Evolutionary conservation across 305 asterid genomes (phyloP), one percentile per base, ranked within the genome.

Genomic region (Petunia hybrid): DNA sequence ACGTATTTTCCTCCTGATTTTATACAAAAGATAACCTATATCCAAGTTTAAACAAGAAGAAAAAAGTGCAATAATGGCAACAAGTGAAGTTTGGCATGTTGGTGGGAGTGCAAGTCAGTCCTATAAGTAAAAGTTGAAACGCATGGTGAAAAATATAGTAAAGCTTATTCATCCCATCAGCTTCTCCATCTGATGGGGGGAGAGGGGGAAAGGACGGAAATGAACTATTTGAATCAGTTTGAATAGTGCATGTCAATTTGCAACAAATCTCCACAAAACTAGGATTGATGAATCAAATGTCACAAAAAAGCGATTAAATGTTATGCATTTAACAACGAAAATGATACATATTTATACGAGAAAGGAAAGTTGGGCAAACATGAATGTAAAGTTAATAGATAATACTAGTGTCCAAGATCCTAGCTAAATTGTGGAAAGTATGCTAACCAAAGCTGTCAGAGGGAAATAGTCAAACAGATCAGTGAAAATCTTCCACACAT

Each of bases 401-500:
- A 6, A 0, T 51, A 53, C 46, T 74, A 1, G 8, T 13, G 63
- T 2, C 36, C 0, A 2, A 60, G 5, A 74, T 53, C 63, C 45
- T 36, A 74, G 45, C 46, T 36, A 51, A 74, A 43, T 56, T n/a
- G 38, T 73, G 68, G 61, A 71, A 75, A 70, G 68, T 10, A 78
- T 71, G 84, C 94, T 91, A 80, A 92, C 97, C 97, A 91, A 84
- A 38, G 95, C 95, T 6, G 95, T 92, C 9, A 92, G 95, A 35
- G 97, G 97, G 59, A 92, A 87, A 80, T 90, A 89, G 88, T 91
- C 95, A 42, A 91, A 92, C 8, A 91, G 80, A 84, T 92, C 94
- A 12, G 97, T 92, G 80, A 92, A 92, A 85, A 81, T 90, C 90
- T 90, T 92, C 94, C 97, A 90, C 80, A 91, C 95, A 83, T 85